Base-by-base conservation (phyloP, 305 asterid genomes). In the Stenogyne calaminthoides region DNA sequence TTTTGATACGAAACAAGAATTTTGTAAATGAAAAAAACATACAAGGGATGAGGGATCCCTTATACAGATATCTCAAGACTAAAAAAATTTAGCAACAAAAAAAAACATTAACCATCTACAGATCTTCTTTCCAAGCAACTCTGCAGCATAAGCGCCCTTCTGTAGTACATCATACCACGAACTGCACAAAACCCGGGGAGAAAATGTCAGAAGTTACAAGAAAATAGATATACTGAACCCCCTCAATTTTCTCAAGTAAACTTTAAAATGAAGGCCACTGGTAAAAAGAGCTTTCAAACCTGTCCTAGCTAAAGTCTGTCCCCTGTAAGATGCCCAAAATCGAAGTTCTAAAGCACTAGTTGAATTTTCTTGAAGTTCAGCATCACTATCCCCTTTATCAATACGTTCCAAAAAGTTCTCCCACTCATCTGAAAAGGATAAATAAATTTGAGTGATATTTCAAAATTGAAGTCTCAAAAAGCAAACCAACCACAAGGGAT, bases 91-190 rank as follows among this genome's bases (percentile, higher is more conserved):
- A 39, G 20, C 65, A 32, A 62, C 19, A 57, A 44, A n/a, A 44
- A n/a, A 52, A 58, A 79, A 60, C n/a, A 77, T 61, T 67, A 79
- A 95, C 99, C 99, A 88, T 87, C 98, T 9, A 83, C 72, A 20
- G 90, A 76, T 87, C 98, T 90, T 75, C 81, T 86, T 85, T 95
- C 99, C 82, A 95, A 80, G 86, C 73, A 82, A 84, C 97, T 89
- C 84, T 95, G 99, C 76, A 95, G 89, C 97, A 95, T 92, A 76
- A 95, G 79, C 6, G 99, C 99, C 83, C 97, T 89, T 86, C 99
- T 91, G 76, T 95, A 95, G 83, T 95, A 95, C 99, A 95, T 95
- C 99, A 95, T 92, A 54, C 99, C 99, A 55, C 99, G 95, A 72
- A 95, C 99, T 95, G 88, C 83, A 79, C 60, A 52, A 76, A 77